Evolutionary conservation across 2,329 filamentous ascomycete genomes (phyloP), one percentile per base, ranked within the genome.

Genomic region (Botrytis paeoniae): DNA sequence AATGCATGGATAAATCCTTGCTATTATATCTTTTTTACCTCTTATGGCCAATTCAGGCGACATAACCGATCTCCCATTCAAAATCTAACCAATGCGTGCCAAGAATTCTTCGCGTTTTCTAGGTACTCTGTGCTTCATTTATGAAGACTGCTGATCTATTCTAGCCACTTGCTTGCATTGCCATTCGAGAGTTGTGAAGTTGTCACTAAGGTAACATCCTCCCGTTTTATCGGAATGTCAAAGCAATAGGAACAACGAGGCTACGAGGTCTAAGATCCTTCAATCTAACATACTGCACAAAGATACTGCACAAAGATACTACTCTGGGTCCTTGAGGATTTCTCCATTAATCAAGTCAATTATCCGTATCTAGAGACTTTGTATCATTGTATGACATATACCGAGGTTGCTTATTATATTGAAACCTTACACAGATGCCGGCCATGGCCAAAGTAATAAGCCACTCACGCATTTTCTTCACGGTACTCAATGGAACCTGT

Each of bases 101-200:
- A 63, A 63, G 61, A 32, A 43, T 63, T 64, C 61, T 64, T 64
- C 61, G 61, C 61, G 61, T 45, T 29, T 64, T 64, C 61, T 45
- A 48, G 45, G 45, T 25, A 64, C 41, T 22, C 6, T 54, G 51
- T 54, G 41, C 41, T 63, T 63, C n/a, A 63, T 63, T 63, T 43
- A 43, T 32, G 37, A 32, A 29, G 16, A 29, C 61, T 43, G 61
- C 39, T 45, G 61, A 63, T 63, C 61, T 29, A 18, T 43, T 62
- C 61, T 63, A 14, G 12, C 60, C 60, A 60, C 12, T n/a, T 57
- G 8, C 22, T 62, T n/a, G 37, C 12, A 37, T 39, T 62, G 22
- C 37, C 14, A 39, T 61, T 39, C 6, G 35, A 16, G 22, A 25
- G 32, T n/a, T 25, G 12, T 18, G 18, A 37, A 39, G 59, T 61